These are phyloP conservation scores for Striga asiatica DNA, from an alignment of 257 asterid species.

Conservation along the genomic window DNA sequence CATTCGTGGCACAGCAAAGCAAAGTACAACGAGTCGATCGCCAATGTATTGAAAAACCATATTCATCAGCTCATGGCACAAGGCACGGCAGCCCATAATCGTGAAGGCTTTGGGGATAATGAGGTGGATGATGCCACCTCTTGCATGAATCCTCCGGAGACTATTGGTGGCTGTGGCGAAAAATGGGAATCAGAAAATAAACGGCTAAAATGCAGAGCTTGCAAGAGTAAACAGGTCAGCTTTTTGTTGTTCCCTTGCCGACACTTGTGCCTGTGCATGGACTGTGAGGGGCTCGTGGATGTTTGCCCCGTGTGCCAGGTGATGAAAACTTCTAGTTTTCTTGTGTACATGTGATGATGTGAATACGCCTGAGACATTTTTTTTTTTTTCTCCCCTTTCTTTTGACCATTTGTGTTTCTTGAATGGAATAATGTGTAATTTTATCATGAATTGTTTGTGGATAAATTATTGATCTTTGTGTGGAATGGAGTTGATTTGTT, in stretches of 20 bases:
- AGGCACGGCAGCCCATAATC: constrained; percentile 24
- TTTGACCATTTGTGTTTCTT: too few relatives aligned
- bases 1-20: constrained; percentile 57
- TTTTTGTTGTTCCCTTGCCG: constrained; percentile 46
- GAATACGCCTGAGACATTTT: too few relatives aligned
- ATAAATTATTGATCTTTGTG: too few relatives aligned
- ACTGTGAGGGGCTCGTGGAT: constrained; percentile 37
- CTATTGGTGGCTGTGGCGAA: not conserved
- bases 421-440: too few relatives aligned
- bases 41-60: constrained; percentile 32
- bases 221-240: constrained; percentile 29
- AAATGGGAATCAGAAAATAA: not conserved
- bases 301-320: constrained; percentile 54
- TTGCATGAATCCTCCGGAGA: constrained; percentile 22
- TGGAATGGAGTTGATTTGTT: too few relatives aligned
- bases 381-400: too few relatives aligned
- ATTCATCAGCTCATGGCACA: constrained; percentile 46
- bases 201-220: constrained; percentile 32
- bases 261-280: constrained; percentile 49
- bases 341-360: constrained; percentile 38
- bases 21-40: constrained; percentile 46
- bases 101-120: constrained; percentile 55
- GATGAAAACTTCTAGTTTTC: constrained; percentile 53
- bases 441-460: too few relatives aligned
- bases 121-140: constrained; percentile 48